Evolutionary conservation across 2,329 filamentous ascomycete genomes (phyloP).

Genomic region (Fusarium sp.): DNA sequence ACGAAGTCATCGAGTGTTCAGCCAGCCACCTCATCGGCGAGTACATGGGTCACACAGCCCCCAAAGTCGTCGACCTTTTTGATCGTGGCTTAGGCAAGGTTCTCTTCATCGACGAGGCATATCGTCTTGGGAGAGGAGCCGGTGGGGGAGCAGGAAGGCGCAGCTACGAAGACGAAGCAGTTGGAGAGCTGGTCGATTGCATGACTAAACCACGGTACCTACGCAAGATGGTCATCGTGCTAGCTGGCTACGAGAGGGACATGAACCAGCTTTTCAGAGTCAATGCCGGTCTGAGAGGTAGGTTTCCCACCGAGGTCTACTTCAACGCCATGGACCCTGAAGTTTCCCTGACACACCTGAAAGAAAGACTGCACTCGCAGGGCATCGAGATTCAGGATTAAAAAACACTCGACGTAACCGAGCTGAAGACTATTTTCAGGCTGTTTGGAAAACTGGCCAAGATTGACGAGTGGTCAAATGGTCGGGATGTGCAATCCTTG

Average conservation of each 20-base stretch:
- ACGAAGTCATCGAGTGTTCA: constrained; percentile 70
- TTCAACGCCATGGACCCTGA: not conserved
- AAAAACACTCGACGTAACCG: no score
- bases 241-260: constrained; percentile 14
- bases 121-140: no score
- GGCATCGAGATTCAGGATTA: not conserved
- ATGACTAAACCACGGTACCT: constrained; percentile 10
- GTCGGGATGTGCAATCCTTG: not conserved
- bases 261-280: not conserved
- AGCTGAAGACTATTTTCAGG: not conserved
- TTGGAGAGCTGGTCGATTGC: constrained; percentile 8
- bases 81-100: constrained; percentile 71
- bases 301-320: not conserved
- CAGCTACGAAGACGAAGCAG: constrained; percentile 1
- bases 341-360: not conserved
- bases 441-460: not conserved
- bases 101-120: constrained; percentile 54
- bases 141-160: constrained; percentile 23
- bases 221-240: constrained; percentile 17
- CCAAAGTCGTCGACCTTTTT: constrained; percentile 64
- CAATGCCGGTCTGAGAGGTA: not conserved
- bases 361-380: not conserved
- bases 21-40: constrained; percentile 72
- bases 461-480: not conserved
- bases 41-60: constrained; percentile 72